phyloP scores from a whole-genome alignment of 2,329 filamentous ascomycete species.

The Fusarium sp. region DNA sequence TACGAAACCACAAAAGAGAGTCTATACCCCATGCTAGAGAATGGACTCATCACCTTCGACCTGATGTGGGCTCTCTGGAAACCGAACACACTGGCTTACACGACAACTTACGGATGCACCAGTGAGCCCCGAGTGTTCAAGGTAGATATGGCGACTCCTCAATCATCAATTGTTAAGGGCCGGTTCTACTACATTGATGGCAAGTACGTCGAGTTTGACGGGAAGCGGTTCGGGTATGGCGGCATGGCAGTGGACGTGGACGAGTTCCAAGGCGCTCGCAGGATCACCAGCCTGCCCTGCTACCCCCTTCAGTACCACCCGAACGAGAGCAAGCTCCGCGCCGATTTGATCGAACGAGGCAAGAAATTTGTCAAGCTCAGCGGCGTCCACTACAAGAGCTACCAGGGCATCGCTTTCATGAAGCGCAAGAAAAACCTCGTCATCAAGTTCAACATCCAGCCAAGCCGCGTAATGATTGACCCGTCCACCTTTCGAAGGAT shows the following conservation, averaged over 20 bases:
- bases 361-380: conserved; percentile 86
- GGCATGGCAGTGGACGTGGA: conserved; percentile 76
- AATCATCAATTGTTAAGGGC: conserved; percentile 75
- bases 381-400: conserved; percentile 85
- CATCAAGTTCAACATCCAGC: conserved; percentile 86
- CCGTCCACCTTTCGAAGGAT: conserved; percentile 84
- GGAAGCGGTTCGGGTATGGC: conserved; percentile 85
- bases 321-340: conserved; percentile 72
- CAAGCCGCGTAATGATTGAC: conserved; percentile 90
- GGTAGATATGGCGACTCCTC: conserved; percentile 80
- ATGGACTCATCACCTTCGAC: conserved; percentile 89
- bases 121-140: conserved; percentile 87
- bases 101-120: conserved; percentile 79
- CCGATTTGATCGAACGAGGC: conserved; percentile 80
- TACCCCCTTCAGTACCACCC: conserved; percentile 87
- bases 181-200: conserved; percentile 83
- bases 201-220: conserved; percentile 87
- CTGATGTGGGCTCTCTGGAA: conserved; percentile 91
- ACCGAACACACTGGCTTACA: conserved; percentile 83
- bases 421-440: conserved; percentile 76
- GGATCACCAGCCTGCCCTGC: conserved; percentile 81
- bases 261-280: conserved; percentile 82
- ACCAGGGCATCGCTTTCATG: conserved; percentile 86
- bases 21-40: conserved; percentile 82
- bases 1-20: conserved; percentile 82